Base-by-base conservation (phyloP, 768 basidiomycete species). In the Stropharia rugosoannulata region DNA sequence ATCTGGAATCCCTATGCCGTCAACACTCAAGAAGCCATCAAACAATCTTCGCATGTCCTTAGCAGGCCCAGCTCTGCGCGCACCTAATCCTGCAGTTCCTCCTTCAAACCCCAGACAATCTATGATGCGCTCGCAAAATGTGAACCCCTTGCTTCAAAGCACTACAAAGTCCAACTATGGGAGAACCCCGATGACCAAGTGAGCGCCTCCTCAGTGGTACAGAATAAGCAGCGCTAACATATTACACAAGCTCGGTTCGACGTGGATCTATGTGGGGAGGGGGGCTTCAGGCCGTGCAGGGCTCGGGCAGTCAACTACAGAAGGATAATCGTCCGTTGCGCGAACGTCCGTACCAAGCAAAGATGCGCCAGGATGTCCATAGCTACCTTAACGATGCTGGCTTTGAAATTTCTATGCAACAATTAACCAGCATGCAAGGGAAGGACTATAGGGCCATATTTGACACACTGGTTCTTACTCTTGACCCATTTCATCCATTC, bases 391-490 rank as follows among this genome's bases (percentile, higher is more conserved):
- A 84, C 61, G 69, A 71, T 27, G 77, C 78, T n/a, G 83, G 82
- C 5, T 87, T 84, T 57, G 86, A 88, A 12, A 83, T 93, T 25
- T 76, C 82, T 3, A 80, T 84, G 67, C 80, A 85, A 53, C 84
- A 84, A 2, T 75, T 97, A 3, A 75, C 80, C 44, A 89, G 85
- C 45, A 93, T 95, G 44, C 90, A 92, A 3, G 86, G 85, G 15
- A 91, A 92, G 61, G 93, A 95, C 59, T 98, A 92, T 65, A 84
- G 91, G 27, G 74, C 80, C 1, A 89, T 98, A 40, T 94, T 97
- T 67, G 83, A 90, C 51, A 87, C 87, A 57, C 80, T 98, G 12
- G 77, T 94, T 29, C 67, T 73, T 13, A 79, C 79, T 22, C 73
- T 95, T 11, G 95, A 98, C 66, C 86, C 89, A 5, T 75, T 73